These are phyloP conservation scores for Crithidia fasciculata DNA, from an alignment of 208 protist species.

Conservation along the genomic window DNA sequence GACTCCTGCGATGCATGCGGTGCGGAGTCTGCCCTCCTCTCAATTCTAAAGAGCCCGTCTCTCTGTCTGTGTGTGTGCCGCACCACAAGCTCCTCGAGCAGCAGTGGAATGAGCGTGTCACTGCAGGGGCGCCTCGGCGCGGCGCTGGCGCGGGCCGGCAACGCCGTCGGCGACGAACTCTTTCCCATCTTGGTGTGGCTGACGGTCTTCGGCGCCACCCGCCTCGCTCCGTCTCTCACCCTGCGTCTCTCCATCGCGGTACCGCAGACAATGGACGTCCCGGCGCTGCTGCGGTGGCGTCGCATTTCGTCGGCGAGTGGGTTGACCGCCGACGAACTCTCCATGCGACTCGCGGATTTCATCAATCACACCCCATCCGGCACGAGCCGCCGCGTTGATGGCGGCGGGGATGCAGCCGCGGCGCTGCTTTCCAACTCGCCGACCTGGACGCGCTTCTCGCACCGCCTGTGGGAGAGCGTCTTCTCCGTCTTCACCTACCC, in stretches of 20 bases:
- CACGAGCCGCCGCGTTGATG: not conserved
- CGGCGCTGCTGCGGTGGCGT: constrained; percentile 31
- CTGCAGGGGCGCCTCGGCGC: not conserved
- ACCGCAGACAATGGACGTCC: constrained; percentile 34
- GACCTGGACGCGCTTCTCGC: not conserved
- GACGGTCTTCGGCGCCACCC: constrained; percentile 26
- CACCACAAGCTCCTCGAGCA: not conserved
- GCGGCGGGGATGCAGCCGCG: not conserved
- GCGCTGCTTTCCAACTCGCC: constrained; percentile 1
- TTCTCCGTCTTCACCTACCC: constrained; percentile 23
- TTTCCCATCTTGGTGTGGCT: constrained; percentile 29
- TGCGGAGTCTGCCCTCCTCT: no score
- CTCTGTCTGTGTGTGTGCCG: no score
- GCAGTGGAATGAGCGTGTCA: not conserved
- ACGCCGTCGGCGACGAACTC: constrained; percentile 30
- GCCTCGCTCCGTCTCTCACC: constrained; percentile 24
- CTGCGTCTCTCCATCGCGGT: constrained; percentile 28
- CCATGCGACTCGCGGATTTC: constrained; percentile 17
- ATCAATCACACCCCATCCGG: constrained; percentile 22
- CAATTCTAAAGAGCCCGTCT: no score
- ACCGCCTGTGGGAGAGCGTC: constrained; percentile 12
- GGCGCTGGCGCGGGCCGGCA: constrained; percentile 7
- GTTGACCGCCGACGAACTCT: constrained; percentile 24
- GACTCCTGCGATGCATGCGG: no score
- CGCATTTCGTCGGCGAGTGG: not conserved